phyloP scores from a whole-genome alignment of 148 eudicot genomes.

The Silene conica region DNA sequence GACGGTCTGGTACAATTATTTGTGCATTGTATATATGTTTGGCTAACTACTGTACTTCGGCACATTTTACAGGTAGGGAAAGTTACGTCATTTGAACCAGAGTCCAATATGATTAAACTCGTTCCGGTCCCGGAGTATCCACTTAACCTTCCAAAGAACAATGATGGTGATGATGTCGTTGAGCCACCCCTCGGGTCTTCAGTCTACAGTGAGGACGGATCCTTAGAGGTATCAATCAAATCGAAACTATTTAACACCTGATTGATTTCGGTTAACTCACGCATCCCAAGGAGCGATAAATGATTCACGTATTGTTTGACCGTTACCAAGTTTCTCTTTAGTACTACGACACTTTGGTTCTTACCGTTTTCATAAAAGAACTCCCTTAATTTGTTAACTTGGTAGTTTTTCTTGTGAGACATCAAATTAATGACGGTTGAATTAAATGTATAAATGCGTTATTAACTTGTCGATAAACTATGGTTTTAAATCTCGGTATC shows the following conservation, averaged over 20 bases:
- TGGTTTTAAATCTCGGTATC: no score
- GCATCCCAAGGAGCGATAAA: no score
- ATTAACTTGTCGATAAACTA: no score
- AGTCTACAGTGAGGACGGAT: constrained; percentile 79
- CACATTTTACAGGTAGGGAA: constrained; percentile 60
- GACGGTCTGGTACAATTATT: not conserved
- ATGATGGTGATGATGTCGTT: constrained; percentile 47
- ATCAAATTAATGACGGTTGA: no score
- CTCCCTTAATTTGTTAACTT: not conserved
- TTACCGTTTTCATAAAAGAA: not conserved
- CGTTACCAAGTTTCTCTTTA: no score
- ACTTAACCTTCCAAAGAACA: constrained; percentile 37
- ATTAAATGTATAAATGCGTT: no score
- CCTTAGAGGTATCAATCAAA: constrained; percentile 63
- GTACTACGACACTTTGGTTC: not conserved
- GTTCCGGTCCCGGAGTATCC: constrained; percentile 72
- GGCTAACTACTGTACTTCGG: not conserved
- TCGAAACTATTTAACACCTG: not conserved
- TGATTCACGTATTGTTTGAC: no score
- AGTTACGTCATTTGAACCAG: constrained; percentile 39
- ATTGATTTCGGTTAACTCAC: no score
- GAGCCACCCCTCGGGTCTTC: constrained; percentile 40
- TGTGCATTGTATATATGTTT: not conserved
- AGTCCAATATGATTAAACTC: constrained; percentile 44
- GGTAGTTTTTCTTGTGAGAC: no score